Base-by-base conservation (phyloP, 176 grass and related monocot species). In the Musa troglodytarum region DNA sequence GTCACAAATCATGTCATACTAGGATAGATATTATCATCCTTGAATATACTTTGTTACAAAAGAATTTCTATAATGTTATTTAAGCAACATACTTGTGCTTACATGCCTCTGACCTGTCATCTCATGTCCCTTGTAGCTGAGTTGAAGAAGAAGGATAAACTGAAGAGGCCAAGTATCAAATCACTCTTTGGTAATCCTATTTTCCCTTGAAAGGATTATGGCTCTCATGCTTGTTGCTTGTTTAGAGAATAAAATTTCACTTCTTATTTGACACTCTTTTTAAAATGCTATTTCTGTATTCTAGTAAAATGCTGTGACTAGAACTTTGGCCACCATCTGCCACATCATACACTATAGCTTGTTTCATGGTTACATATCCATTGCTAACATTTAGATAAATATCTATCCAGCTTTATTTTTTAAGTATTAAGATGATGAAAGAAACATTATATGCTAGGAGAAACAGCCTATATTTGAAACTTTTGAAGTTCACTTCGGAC, bases 131-230 rank as follows among this genome's bases (percentile, higher is more conserved):
- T 24, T 70, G 65, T 84, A 98, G 95, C 88, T 80, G 95, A 93
- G 76, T 72, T 98, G 73, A 98, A 93, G 82, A 98, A 93, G 83
- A 92, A 89, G 82, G 80, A 85, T 34, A 98, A 89, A 84, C 86
- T 86, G 54, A 93, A 91, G 82, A 87, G 84, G 82, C 95, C 95
- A 81, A 98, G 82, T 71, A 89, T 93, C 84, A 98, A 86, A 54
- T 82, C 86, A 69, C 88, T 98, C 52, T 98, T 98, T 29, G 90
- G 95, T 93, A 81, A 21, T 12, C 59, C 24, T 55, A 1, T 19
- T 76, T 62, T 64, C 54, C 14, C 34, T 24, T 54, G 26, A 68
- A 69, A 23, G 10, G 17, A 14, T 50, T 49, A 50, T 69, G 13
- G 17, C 8, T 69, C n/a, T 82, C 58, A 23, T 65, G 19, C n/a